Base-by-base conservation (phyloP, 2,329 filamentous ascomycete genomes). In the Cladosporium colombiae region DNA sequence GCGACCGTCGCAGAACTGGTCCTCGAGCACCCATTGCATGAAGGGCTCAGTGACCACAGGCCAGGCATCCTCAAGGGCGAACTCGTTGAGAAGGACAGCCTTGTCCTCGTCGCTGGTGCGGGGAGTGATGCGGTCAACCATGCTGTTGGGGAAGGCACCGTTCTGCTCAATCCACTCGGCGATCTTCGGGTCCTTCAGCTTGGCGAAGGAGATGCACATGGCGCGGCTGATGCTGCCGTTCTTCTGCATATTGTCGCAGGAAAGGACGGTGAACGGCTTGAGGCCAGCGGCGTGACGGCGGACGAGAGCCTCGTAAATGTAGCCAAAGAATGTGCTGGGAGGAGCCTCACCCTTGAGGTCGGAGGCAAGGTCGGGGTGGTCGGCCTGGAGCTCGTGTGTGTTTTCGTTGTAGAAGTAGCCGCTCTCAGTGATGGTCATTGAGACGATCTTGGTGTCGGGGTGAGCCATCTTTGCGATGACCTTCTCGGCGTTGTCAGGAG, bases 361-460 rank as follows among this genome's bases (percentile, higher is more conserved):
- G 70, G 76, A 78, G 70, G 80, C 78, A 61, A 85, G 84, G 70
- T 85, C 82, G 10, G 82, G 76, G 72, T 84, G 78, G 52, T 84
- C 78, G 40, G 74, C 73, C 68, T 80, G 74, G 66, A 85, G 78
- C 76, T 84, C 75, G 77, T 85, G 83, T n/a, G 83, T 82, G 78
- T 85, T 84, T 73, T 85, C 83, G 72, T 85, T 84, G 78, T 85
- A 84, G 77, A 83, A 85, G 80, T 85, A 85, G 68, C 83, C 83
- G 71, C 81, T 83, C 77, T 85, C 83, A 52, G 83, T 85, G 73
- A 85, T 85, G 71, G 83, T 85, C 73, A 85, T 73, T 18, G 83
- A 85, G 35, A 85, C 83, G 67, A 85, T 85, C 72, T 79, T 81
- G 14, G 83, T 85, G 71, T 85, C 82, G 0, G 81, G 78, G 75